Conservation (phyloP, 2,329 filamentous ascomycete species). For the Colletotrichum orbiculare region DNA sequence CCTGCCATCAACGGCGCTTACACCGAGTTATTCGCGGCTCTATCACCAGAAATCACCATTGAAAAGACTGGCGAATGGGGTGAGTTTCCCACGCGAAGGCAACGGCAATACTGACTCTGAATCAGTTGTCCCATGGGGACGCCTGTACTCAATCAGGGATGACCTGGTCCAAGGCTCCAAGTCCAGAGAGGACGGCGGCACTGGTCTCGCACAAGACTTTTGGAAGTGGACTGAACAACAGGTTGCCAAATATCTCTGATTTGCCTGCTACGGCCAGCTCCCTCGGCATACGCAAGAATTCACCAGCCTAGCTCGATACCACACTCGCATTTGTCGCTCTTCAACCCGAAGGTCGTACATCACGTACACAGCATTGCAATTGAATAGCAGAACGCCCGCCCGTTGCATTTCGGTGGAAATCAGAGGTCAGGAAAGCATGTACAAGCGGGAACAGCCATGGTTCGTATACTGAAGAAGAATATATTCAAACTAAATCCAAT, state of each 20-base stretch:
- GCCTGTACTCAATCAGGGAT: slow-evolving; percentile 45
- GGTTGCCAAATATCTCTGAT: slow-evolving; percentile 39
- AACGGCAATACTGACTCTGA: neutral
- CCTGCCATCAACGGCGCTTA: slow-evolving; percentile 55
- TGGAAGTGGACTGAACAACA: slow-evolving; percentile 56
- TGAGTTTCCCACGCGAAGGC: slow-evolving; percentile 18
- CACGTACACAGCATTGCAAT: no score
- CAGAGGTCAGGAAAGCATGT: neutral
- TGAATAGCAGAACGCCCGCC: no score
- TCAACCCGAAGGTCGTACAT: no score
- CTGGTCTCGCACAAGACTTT: slow-evolving; percentile 49
- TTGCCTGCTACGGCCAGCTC: no score
- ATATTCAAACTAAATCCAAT: slow-evolving; percentile 28
- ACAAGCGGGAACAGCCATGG: neutral
- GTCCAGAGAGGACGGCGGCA: slow-evolving; percentile 50
- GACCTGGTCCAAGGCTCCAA: slow-evolving; percentile 45
- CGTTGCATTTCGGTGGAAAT: no score
- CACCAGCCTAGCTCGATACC: no score
- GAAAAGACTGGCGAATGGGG: slow-evolving; percentile 49
- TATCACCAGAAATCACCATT: slow-evolving; percentile 55
- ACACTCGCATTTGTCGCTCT: no score
- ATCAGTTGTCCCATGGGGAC: slow-evolving; percentile 52
- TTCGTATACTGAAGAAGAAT: slow-evolving; percentile 25
- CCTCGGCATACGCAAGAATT: no score
- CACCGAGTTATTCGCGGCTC: slow-evolving; percentile 58